Evolutionary conservation across 2,329 filamentous ascomycete species (phyloP), one percentile per base, ranked within the genome.

Genomic region (Aspergillus unguis): DNA sequence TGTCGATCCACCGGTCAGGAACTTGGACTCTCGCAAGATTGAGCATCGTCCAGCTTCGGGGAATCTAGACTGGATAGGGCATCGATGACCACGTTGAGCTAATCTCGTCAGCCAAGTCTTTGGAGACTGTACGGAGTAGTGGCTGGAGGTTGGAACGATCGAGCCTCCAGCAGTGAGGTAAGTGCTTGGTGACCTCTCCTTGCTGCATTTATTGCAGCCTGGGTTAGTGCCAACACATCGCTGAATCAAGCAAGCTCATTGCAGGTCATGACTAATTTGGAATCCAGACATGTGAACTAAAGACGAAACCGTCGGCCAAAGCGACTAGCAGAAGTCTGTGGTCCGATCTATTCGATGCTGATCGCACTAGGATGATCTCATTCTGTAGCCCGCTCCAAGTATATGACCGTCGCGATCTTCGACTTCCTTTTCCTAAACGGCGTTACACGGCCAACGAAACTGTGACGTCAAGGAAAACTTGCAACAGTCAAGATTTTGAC

Each of bases 401-500:
- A 40, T 32, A 40, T 33, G 26, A 17, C 17, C 36, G 33, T 33
- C 44, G 27, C 17, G 44, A 48, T 32, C 28, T 41, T 41, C 36
- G 29, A 40, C 23, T 6, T 6, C 23, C 11, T 6, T 17, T 28
- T 27, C 28, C 26, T 23, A 25, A 8, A 29, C 5, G 29, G 23
- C 38, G 47, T 50, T 42, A 23, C 38, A 50, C 47, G 26, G 9
- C 23, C 37, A 44, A 50, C 47, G 47, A 44, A 25, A 44, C 23
- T 42, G 23, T 50, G 47, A 50, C 47, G 38, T 50, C 38, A 50
- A 40, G 26, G 37, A 6, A 42, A n/a, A 26, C n/a, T 36, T 8
- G 5, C 3, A 35, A 31, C 17, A 8, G 29, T n/a, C 17, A 6
- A 44, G 29, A 9, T 29, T n/a, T 29, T 7, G 29, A 23, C 17